Evolutionary conservation across 305 asterid genomes (phyloP).

Genomic region (Plantago coronopus): DNA sequence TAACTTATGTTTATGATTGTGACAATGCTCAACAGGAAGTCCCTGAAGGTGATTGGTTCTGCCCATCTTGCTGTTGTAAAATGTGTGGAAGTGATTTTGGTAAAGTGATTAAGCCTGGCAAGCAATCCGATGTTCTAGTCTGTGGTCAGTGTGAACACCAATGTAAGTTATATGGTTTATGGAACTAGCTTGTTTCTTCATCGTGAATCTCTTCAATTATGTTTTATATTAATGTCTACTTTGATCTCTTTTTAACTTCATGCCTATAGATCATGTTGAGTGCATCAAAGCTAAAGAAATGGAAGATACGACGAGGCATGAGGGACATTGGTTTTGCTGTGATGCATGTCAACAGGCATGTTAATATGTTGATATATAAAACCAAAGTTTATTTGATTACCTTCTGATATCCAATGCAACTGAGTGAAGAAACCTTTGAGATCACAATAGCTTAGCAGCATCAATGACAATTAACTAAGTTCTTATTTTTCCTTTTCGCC

Average conservation of each 20-base stretch:
- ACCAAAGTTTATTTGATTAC: not conserved
- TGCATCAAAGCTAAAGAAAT: conserved; percentile 48
- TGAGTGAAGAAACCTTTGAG: too few relatives aligned
- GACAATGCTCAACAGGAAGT: conserved; percentile 49
- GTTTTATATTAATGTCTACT: conserved; percentile 7
- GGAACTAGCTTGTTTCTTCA: conserved; percentile 13
- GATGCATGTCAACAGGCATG: conserved; percentile 64
- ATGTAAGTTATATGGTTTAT: conserved; percentile 46
- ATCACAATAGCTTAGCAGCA: not conserved
- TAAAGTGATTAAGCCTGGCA: conserved; percentile 25
- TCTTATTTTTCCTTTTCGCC: conserved; percentile 5
- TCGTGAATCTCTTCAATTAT: conserved; percentile 1
- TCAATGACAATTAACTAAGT: not conserved
- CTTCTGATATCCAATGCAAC: too few relatives aligned
- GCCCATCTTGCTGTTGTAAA: conserved; percentile 88
- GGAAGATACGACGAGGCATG: conserved; percentile 25
- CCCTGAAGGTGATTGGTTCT: conserved; percentile 95
- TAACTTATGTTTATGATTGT: conserved; percentile 17
- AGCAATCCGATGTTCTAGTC: conserved; percentile 28
- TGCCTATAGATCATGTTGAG: conserved; percentile 58
- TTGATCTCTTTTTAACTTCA: conserved; percentile 26
- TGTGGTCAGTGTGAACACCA: conserved; percentile 78
- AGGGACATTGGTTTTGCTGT: conserved; percentile 66
- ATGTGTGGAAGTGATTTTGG: conserved; percentile 47
- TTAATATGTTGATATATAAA: not conserved